Conservation (phyloP, 148 eudicot species). For the Rhododendron ovatum region DNA sequence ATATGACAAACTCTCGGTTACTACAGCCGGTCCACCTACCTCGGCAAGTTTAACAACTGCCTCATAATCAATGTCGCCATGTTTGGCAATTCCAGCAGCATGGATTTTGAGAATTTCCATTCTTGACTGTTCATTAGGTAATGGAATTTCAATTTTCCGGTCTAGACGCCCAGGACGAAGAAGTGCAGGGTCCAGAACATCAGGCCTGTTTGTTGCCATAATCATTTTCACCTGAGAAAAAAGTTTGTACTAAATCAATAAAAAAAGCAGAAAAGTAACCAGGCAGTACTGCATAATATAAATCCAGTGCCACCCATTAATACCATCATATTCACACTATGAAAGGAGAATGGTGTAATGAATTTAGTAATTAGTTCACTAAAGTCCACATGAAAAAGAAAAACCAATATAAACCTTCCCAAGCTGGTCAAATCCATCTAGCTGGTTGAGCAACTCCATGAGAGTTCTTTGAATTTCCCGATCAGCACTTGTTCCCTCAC, state of each 20-base stretch:
- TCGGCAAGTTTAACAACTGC: conserved; percentile 97
- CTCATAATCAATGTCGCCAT: conserved; percentile 97
- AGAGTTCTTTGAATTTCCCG: conserved; percentile 98
- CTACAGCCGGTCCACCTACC: conserved; percentile 28
- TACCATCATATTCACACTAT: background rate
- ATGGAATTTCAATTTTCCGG: conserved; percentile 94
- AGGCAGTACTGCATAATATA: background rate
- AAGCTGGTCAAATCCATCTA: conserved; percentile 92
- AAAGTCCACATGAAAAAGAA: background rate
- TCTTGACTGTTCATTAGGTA: conserved; percentile 99
- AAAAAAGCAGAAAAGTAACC: background rate
- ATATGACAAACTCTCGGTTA: background rate
- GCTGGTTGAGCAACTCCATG: conserved; percentile 92
- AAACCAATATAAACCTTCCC: conserved; percentile 57
- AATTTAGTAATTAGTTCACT: background rate
- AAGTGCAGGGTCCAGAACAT: conserved; percentile 98
- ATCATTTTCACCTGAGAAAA: conserved; percentile 76
- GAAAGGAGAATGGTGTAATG: background rate
- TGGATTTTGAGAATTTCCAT: conserved; percentile 91
- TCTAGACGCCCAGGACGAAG: conserved; percentile 98
- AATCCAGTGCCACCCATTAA: background rate
- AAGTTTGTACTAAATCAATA: background rate
- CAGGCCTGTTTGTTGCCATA: conserved; percentile 98
- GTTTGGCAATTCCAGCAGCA: conserved; percentile 98
- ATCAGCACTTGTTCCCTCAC: conserved; percentile 99